Conservation (phyloP, 768 basidiomycete species). For the Russula lepida region DNA sequence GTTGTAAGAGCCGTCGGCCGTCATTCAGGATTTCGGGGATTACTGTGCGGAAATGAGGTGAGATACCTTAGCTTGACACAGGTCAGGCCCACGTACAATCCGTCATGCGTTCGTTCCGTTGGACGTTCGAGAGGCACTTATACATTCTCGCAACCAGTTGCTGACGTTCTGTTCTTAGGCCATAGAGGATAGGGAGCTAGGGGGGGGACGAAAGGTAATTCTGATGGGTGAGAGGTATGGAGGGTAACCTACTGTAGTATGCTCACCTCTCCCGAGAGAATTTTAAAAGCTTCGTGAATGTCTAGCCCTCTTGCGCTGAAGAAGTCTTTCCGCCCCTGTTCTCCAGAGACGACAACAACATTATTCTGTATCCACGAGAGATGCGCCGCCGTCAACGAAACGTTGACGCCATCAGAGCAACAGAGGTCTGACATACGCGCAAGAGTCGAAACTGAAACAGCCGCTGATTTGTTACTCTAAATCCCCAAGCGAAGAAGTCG, state of each 20-base stretch:
- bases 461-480: constrained; percentile 55
- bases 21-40: constrained; percentile 60
- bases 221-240: neutral
- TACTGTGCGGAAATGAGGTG: constrained; percentile 36
- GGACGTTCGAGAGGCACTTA: constrained; percentile 57
- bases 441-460: constrained; percentile 65
- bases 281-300: constrained; percentile 71
- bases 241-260: neutral
- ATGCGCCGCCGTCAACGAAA: constrained; percentile 6
- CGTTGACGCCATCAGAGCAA: neutral
- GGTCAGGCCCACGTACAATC: constrained; percentile 40
- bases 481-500: constrained; percentile 68
- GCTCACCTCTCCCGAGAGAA: constrained; percentile 68
- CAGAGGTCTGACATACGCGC: constrained; percentile 37
- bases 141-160: constrained; percentile 57
- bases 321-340: constrained; percentile 58
- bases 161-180: constrained; percentile 62
- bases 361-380: constrained; percentile 42
- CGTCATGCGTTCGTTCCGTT: constrained; percentile 52
- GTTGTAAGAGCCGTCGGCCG: constrained; percentile 49
- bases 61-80: constrained; percentile 4
- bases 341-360: constrained; percentile 70
- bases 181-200: constrained; percentile 69
- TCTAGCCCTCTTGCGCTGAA: constrained; percentile 64
- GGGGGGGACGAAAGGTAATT: constrained; percentile 11